Percentiles rank a stretch among this genome's conserved stretches.
These are phyloP conservation scores for Fusarium decemcellulare DNA, from an alignment of 2,329 filamentous ascomycete species.

Conservation along the genomic window DNA sequence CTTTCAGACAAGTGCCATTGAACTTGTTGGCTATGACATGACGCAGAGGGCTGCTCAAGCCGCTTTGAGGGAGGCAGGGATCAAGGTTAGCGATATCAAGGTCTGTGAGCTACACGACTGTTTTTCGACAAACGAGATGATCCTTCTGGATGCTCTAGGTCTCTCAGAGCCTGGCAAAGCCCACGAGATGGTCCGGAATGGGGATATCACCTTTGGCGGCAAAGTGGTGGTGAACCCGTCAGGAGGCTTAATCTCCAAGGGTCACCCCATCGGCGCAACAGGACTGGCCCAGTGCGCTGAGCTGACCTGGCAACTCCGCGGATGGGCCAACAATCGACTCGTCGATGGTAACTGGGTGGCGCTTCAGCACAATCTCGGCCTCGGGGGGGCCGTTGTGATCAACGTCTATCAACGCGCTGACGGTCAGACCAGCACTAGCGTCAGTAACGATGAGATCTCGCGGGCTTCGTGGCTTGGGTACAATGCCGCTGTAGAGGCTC, in stretches of 20 bases:
- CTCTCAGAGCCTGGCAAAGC: conserved; percentile 40
- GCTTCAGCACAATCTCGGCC: conserved; percentile 49
- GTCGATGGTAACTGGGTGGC: conserved; percentile 29
- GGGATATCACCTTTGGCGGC: conserved; percentile 22
- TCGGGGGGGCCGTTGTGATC: conserved; percentile 47
- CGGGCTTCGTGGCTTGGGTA: conserved; percentile 14
- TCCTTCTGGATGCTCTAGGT: conserved; percentile 43
- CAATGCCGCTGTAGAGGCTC: conserved; percentile 19
- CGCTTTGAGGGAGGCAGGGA: conserved; percentile 41
- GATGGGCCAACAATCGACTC: conserved; percentile 48
- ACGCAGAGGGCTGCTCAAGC: conserved; percentile 39
- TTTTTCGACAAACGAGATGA: conserved; percentile 48
- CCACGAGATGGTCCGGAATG: conserved; percentile 16
- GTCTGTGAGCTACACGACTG: conserved; percentile 50
- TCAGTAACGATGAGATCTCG: conserved; percentile 4
- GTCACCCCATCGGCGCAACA: conserved; percentile 49
- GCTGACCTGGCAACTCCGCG: conserved; percentile 48
- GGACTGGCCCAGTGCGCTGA: conserved; percentile 50
- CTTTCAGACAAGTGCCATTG: conserved; percentile 38
- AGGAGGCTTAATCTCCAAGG: conserved; percentile 50
- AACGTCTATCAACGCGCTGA: conserved; percentile 46
- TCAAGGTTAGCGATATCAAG: conserved; percentile 33
- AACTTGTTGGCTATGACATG: conserved; percentile 50
- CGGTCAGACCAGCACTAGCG: background rate
- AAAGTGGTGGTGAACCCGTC: conserved; percentile 45